Conservation (phyloP, 257 asterid species). For the Ilex aquifolium region DNA sequence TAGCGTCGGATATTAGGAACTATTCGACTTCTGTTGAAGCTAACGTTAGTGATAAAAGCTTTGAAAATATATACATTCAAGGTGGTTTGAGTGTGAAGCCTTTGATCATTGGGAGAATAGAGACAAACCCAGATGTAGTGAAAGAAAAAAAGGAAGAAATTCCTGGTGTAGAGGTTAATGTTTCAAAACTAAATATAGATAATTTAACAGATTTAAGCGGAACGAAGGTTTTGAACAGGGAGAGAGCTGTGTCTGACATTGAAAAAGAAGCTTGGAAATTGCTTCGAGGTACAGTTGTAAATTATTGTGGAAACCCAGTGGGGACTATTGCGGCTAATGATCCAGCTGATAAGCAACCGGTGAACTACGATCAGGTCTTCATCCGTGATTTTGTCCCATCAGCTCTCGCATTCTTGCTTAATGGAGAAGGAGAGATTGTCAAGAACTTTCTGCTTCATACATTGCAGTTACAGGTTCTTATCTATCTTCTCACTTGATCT, state of each 20-base stretch:
- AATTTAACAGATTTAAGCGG: constrained; percentile 14
- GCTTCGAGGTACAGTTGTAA: constrained; percentile 55
- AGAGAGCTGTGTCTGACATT: constrained; percentile 38
- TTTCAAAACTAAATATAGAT: constrained; percentile 20
- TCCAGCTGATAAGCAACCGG: constrained; percentile 52
- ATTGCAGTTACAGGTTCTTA: constrained; percentile 67
- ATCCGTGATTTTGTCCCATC: constrained; percentile 80
- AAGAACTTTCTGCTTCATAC: constrained; percentile 74
- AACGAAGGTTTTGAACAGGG: constrained; percentile 22
- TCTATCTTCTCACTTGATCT: constrained; percentile 5
- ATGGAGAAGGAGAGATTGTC: constrained; percentile 69
- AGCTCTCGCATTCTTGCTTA: constrained; percentile 77
- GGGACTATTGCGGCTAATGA: constrained; percentile 78
- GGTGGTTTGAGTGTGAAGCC: constrained; percentile 61
- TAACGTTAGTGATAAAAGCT: constrained; percentile 36
- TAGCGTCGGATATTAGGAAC: constrained; percentile 56
- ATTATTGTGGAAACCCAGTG: constrained; percentile 63
- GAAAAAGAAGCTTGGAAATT: constrained; percentile 75
- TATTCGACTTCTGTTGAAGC: constrained; percentile 56
- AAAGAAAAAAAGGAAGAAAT: constrained; percentile 17
- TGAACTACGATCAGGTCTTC: constrained; percentile 77
- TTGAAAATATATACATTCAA: constrained; percentile 56
- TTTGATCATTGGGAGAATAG: constrained; percentile 37
- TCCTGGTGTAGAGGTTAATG: constrained; percentile 8
- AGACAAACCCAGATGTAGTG: constrained; percentile 24